Base-by-base conservation (phyloP, 768 basidiomycete species). In the Royoungia palumana region DNA sequence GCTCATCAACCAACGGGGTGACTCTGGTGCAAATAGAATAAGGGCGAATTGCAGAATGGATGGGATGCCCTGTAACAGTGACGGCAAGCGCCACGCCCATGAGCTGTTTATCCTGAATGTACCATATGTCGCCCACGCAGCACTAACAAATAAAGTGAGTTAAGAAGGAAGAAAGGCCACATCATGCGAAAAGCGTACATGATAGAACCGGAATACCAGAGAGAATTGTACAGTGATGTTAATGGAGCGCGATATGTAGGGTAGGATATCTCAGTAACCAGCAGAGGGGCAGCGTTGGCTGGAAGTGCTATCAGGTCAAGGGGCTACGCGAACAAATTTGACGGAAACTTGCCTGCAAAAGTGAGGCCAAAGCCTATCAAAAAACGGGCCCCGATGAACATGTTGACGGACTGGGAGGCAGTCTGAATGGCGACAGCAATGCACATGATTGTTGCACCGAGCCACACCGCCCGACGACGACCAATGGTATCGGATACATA, bases 61-160 rank as follows among this genome's bases (percentile, higher is more conserved):
- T 2, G 88, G 87, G 37, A 84, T 61, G 42, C 70, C 83, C 70
- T 94, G 88, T 17, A 89, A 72, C 27, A 79, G 63, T 14, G 87
- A 89, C 20, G 89, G 89, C 44, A 89, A 73, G 59, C 93, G 85
- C 90, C 91, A 94, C 22, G 86, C 71, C 87, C 86, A 91, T 20
- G 80, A 78, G 59, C 58, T 79, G 46, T 64, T 52, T 45, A 90
- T 80, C 65, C 77, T 76, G 74, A 87, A 84, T 13, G 89, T 87
- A 22, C 89, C 90, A 62, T 81, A 93, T 1, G 87, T 88, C 0
- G 85, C 74, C 91, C 89, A 92, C 16, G 88, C 88, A 32, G 89
- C 82, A 53, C 81, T 82, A 36, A 27, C n/a, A 41, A 39, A 25
- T 13, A 5, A 10, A 0, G 22, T 46, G 36, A 27, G 35, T 35